A percentile compares a stretch with the other conserved stretches of the same genome.
These are phyloP conservation scores for Barbatosphaeria neglecta DNA, from an alignment of 495 filamentous ascomycete species.

Conservation along the genomic window DNA sequence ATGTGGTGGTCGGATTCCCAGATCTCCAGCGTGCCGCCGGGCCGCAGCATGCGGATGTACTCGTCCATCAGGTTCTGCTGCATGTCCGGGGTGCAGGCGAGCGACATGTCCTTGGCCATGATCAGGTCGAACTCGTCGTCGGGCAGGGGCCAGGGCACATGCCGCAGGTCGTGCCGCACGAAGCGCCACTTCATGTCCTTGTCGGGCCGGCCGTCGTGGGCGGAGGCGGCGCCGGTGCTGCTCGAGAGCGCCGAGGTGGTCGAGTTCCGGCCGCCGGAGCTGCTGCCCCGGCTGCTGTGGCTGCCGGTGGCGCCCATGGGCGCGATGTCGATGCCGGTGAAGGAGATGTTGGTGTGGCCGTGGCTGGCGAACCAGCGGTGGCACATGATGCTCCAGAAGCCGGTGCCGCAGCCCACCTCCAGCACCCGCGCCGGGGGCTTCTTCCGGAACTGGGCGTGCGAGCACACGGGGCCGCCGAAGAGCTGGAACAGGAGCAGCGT, in stretches of 20 bases:
- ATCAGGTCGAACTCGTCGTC: constrained; percentile 82
- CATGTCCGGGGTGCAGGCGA: constrained; percentile 52
- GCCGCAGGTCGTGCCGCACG: constrained; percentile 74
- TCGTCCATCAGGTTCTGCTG: constrained; percentile 60
- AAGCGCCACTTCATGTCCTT: constrained; percentile 79
- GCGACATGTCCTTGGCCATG: constrained; percentile 76
- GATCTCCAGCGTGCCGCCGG: constrained; percentile 72
- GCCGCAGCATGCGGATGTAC: constrained; percentile 61
- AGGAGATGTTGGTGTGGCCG: constrained; percentile 50
- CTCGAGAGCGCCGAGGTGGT: not conserved
- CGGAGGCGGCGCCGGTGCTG: constrained; percentile 1
- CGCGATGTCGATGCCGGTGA: constrained; percentile 77
- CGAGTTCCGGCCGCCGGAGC: not conserved
- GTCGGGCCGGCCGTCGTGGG: constrained; percentile 21
- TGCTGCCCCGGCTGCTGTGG: constrained; percentile 20
- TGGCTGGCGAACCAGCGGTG: constrained; percentile 58
- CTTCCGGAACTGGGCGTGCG: constrained; percentile 43
- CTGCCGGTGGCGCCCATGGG: no score
- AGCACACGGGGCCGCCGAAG: constrained; percentile 69
- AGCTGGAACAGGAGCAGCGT: constrained; percentile 72
- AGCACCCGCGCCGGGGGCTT: constrained; percentile 66
- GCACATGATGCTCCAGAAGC: constrained; percentile 79
- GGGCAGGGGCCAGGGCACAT: constrained; percentile 63
- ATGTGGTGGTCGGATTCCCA: constrained; percentile 77
- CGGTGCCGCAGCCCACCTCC: constrained; percentile 81